A percentile compares a stretch with the other conserved stretches of the same genome.
Evolutionary conservation across 2,329 filamentous ascomycete genomes (phyloP).

Genomic region (Xylariaceae sp.): DNA sequence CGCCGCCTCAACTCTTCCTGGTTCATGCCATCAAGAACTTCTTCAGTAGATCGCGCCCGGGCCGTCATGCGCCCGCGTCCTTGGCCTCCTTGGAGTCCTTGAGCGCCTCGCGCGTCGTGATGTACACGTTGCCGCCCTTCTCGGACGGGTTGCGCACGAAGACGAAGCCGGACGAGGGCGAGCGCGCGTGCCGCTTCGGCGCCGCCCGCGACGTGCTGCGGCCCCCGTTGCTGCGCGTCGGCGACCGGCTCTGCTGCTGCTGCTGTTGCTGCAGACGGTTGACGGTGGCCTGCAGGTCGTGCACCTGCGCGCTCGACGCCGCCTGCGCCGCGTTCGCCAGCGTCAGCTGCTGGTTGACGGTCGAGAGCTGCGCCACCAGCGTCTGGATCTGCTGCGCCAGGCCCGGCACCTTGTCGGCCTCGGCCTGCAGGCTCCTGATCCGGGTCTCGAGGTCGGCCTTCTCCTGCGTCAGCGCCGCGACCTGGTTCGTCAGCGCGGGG

Average conservation of each 20-base stretch:
- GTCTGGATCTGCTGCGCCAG: conserved; percentile 29
- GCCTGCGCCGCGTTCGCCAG: conserved; percentile 7
- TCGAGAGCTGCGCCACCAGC: conserved; percentile 18
- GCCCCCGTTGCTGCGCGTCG: neutral
- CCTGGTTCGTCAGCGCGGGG: conserved; percentile 9
- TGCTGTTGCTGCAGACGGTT: conserved; percentile 19
- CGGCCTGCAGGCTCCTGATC: conserved; percentile 24
- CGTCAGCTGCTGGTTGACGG: conserved; percentile 18
- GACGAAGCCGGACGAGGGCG: conserved; percentile 31
- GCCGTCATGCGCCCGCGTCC: conserved; percentile 10
- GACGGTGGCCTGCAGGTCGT: conserved; percentile 23
- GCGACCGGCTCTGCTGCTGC: neutral
- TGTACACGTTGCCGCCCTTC: conserved; percentile 27
- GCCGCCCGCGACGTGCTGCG: conserved; percentile 33
- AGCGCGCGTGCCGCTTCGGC: conserved; percentile 32
- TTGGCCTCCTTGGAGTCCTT: conserved; percentile 10
- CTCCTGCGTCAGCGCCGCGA: conserved; percentile 17
- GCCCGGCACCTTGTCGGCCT: conserved; percentile 24
- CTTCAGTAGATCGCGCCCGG: neutral
- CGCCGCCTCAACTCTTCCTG: too few relatives aligned
- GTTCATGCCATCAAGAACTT: neutral
- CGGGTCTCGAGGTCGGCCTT: conserved; percentile 30
- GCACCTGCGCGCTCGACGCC: conserved; percentile 16
- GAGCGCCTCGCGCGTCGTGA: conserved; percentile 35
- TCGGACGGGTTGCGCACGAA: conserved; percentile 32